These are phyloP conservation scores for Beauveria sp. DNA, from an alignment of 2,329 filamentous ascomycete genomes.

Conservation along the genomic window DNA sequence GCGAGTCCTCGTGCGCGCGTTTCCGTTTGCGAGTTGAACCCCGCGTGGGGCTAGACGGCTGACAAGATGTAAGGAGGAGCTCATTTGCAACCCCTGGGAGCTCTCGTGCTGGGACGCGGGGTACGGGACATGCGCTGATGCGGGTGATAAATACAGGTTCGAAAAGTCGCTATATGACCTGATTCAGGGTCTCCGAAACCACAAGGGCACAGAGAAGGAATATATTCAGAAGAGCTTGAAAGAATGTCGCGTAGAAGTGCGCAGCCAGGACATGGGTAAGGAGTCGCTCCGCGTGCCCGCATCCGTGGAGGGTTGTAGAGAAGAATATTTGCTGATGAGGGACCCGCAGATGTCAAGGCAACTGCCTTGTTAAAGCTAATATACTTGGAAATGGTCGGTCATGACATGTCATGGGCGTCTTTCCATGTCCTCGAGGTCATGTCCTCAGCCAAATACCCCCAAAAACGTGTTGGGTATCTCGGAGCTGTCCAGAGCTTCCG, in stretches of 20 bases:
- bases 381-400: slow-evolving; percentile 97
- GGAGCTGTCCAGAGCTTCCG: slow-evolving; percentile 95
- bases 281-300: slow-evolving; percentile 13
- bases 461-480: slow-evolving; percentile 92
- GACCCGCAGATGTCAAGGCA: slow-evolving; percentile 75
- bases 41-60: not conserved
- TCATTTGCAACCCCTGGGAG: no score
- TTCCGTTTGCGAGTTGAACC: not conserved
- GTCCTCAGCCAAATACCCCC: slow-evolving; percentile 89
- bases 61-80: slow-evolving; percentile 3
- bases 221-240: slow-evolving; percentile 90
- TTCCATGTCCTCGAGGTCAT: slow-evolving; percentile 99
- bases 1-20: not conserved
- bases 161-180: slow-evolving; percentile 99
- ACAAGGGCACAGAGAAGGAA: slow-evolving; percentile 90
- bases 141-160: slow-evolving; percentile 56
- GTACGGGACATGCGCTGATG: not conserved
- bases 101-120: not conserved
- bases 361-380: slow-evolving; percentile 92
- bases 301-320: not conserved
- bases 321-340: not conserved
- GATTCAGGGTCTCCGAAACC: slow-evolving; percentile 88
- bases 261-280: slow-evolving; percentile 84
- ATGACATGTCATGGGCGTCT: slow-evolving; percentile 99
- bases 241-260: slow-evolving; percentile 92